Evolutionary conservation across 306 rosid genomes (phyloP).

Genomic region (Quercus robur): DNA sequence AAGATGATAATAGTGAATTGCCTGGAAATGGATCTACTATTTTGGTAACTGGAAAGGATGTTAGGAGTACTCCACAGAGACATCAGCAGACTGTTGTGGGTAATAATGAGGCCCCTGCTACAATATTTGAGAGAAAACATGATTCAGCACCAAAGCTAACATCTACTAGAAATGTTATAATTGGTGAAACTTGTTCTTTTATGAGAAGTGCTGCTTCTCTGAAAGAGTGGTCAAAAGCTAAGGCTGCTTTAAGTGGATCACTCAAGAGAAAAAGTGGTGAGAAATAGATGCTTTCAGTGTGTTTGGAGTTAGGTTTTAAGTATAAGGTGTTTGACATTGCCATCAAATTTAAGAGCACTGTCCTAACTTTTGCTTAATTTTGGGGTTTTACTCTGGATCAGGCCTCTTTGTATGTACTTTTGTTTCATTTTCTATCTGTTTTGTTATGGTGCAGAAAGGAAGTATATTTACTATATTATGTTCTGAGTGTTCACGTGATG

Average conservation of each 20-base stretch:
- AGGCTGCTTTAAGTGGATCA: constrained; percentile 68
- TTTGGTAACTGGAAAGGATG: constrained; percentile 4
- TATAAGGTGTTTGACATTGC: background rate
- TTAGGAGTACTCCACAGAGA: constrained; percentile 14
- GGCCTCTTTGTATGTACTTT: too few species aligned
- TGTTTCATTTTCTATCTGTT: too few species aligned
- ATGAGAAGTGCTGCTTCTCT: constrained; percentile 74
- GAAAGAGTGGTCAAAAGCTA: constrained; percentile 69
- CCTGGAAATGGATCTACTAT: constrained; percentile 19
- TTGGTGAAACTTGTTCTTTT: constrained; percentile 61
- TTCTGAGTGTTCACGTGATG: too few species aligned
- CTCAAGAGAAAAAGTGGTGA: constrained; percentile 49
- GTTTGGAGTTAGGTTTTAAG: background rate
- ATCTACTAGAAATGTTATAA: constrained; percentile 26
- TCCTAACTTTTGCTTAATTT: background rate
- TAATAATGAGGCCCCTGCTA: constrained; percentile 16
- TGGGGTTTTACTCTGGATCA: too few species aligned
- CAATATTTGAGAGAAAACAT: constrained; percentile 22
- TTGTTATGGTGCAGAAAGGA: too few species aligned
- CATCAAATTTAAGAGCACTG: background rate
- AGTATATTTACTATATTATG: too few species aligned
- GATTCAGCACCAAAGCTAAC: constrained; percentile 29
- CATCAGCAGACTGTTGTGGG: constrained; percentile 23
- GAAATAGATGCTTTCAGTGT: constrained; percentile 23
- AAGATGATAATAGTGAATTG: constrained; percentile 15